These are phyloP conservation scores for Linnemannia elongata DNA, from an alignment of 192 early-diverging fungal genomes.

Conservation along the genomic window DNA sequence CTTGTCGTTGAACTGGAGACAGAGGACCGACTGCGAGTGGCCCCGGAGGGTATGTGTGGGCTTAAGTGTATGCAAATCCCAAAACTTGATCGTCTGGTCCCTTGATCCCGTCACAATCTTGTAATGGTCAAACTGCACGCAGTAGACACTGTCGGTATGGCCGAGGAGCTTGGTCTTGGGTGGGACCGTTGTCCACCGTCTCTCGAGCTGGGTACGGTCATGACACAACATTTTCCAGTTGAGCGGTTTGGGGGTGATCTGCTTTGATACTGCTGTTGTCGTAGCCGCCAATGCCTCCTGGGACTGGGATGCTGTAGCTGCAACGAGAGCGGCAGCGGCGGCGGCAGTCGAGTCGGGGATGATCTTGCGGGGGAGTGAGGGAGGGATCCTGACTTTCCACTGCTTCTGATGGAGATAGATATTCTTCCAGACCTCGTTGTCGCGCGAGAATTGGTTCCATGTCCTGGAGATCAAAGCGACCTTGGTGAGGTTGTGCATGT, in stretches of 20 bases:
- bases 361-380: background rate
- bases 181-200: conserved; percentile 67
- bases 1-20: conserved; percentile 83
- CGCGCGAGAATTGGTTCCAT: conserved; percentile 75
- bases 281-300: background rate
- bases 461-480: conserved; percentile 73
- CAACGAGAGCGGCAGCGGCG: conserved; percentile 10
- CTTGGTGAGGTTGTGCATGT: conserved; percentile 71
- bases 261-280: background rate
- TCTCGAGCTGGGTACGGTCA: conserved; percentile 71
- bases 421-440: conserved; percentile 82
- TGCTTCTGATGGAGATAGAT: conserved; percentile 69
- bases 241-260: conserved; percentile 12
- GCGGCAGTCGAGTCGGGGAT: conserved; percentile 23
- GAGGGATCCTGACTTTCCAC: conserved; percentile 62
- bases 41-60: conserved; percentile 72
- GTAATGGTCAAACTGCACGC: conserved; percentile 85
- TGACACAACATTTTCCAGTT: conserved; percentile 84
- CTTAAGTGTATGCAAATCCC: conserved; percentile 77
- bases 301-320: conserved; percentile 12
- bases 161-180: conserved; percentile 73
- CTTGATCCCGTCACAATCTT: conserved; percentile 84
- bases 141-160: conserved; percentile 92
- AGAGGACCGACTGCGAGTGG: conserved; percentile 80
- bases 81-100: conserved; percentile 84